Evolutionary conservation across 768 basidiomycete species (phyloP).

Genomic region (Lentinula sp.): DNA sequence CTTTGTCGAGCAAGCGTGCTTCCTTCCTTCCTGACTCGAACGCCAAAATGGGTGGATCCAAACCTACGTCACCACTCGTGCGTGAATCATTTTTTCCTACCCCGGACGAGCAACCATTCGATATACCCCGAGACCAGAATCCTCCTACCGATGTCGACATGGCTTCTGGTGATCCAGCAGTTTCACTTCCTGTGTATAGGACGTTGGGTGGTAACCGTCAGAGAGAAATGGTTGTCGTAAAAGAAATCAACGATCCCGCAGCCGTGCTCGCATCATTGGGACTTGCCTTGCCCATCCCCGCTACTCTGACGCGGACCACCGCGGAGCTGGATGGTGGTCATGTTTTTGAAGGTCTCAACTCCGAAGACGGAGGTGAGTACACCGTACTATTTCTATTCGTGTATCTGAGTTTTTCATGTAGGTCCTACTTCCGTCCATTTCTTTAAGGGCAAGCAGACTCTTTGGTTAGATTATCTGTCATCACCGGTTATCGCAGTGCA

Average conservation of each 20-base stretch:
- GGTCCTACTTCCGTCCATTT: constrained; percentile 67
- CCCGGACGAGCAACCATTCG: constrained; percentile 45
- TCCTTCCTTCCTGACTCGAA: constrained; percentile 24
- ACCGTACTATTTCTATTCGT: not conserved
- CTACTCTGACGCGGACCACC: constrained; percentile 54
- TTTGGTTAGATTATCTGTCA: constrained; percentile 88
- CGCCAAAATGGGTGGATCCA: constrained; percentile 7
- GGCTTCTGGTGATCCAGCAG: constrained; percentile 46
- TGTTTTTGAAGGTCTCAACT: constrained; percentile 73
- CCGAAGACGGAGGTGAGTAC: constrained; percentile 52
- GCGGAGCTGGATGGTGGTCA: constrained; percentile 60
- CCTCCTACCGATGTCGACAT: constrained; percentile 35
- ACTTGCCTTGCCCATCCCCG: constrained; percentile 45
- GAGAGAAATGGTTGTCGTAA: constrained; percentile 42
- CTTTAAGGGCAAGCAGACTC: constrained; percentile 57
- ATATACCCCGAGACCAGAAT: constrained; percentile 28
- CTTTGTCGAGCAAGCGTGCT: constrained; percentile 26
- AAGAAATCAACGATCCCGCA: constrained; percentile 39
- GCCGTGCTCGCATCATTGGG: constrained; percentile 11
- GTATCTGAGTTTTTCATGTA: constrained; percentile 15
- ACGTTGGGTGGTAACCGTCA: constrained; percentile 69
- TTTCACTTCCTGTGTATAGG: constrained; percentile 25
- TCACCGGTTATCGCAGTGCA: constrained; percentile 63
- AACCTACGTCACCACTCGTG: constrained; percentile 15
- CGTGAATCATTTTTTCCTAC: constrained; percentile 36